phyloP scores from a whole-genome alignment of 164 flowering plant species.

The Sedum album region DNA sequence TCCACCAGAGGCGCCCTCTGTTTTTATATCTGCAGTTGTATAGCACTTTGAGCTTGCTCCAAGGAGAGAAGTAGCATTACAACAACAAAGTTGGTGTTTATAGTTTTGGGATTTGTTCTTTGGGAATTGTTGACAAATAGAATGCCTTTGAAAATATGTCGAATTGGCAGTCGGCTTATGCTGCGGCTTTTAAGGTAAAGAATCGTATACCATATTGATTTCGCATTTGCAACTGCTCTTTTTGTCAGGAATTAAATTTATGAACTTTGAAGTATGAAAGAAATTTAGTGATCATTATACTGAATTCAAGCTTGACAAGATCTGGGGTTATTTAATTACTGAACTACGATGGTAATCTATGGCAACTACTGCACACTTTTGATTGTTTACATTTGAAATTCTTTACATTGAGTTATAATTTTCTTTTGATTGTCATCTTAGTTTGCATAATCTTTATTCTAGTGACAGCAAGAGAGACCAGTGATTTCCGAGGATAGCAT shows the following conservation, averaged over 20 bases:
- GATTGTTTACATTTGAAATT: not conserved
- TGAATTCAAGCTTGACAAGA: not conserved
- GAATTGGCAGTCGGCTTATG: slow-evolving; percentile 96
- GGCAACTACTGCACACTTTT: not conserved
- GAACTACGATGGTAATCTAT: not conserved
- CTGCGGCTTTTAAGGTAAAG: slow-evolving; percentile 91
- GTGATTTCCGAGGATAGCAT: slow-evolving; percentile 66
- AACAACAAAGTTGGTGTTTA: slow-evolving; percentile 42
- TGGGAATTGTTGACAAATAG: slow-evolving; percentile 85
- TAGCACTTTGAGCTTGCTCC: slow-evolving; percentile 89
- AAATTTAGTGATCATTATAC: too few species aligned
- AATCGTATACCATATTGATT: not conserved
- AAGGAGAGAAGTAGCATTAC: slow-evolving; percentile 92
- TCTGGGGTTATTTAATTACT: not conserved
- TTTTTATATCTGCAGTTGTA: slow-evolving; percentile 59
- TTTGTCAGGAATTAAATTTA: too few species aligned
- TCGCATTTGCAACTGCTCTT: too few species aligned
- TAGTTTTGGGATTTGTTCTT: slow-evolving; percentile 49
- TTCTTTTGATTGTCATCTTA: not conserved
- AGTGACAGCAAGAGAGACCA: slow-evolving; percentile 75
- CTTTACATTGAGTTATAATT: not conserved
- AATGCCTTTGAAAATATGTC: slow-evolving; percentile 97
- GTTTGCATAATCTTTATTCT: too few species aligned
- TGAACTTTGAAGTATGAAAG: too few species aligned
- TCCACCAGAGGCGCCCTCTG: too few species aligned